Evolutionary conservation across 1,284 basidiomycete species (phyloP), one percentile per base, ranked within the genome.

Genomic region (Apiotrichum siamense): DNA sequence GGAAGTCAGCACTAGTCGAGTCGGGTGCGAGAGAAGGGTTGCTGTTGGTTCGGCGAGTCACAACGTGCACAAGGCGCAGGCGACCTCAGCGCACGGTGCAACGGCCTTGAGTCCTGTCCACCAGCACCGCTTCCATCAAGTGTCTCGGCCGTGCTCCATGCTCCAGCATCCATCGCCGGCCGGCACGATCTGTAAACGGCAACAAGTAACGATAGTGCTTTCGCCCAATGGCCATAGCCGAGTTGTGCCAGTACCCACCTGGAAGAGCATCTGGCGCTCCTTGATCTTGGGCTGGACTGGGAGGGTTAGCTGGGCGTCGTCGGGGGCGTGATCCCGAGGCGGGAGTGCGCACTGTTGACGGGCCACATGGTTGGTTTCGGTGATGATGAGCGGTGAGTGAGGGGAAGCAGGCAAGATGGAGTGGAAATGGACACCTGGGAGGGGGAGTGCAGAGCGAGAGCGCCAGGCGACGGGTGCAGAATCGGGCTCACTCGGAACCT

Each of bases 241-340:
- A 44, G 4, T 15, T 18, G 26, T 23, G 21, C 13, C 20, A 9
- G 31, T 23, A 67, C 69, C 33, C 50, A 73, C 72, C 66, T 74
- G 72, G 54, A 64, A 52, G 44, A 52, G 50, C 52, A 66, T 64
- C 60, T 74, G 72, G 66, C 67, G 70, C 56, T 65, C 66, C 55
- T 60, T 49, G 55, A 74, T 58, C 42, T 58, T 56, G 60, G 68
- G 68, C 45, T 58, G 56, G 49, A 54, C 67, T 69, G 53, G 11
- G 32, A 21, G 33, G 42, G 54, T 60, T n/a, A 61, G 60, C 48
- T 39, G 21, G 21, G 33, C 15, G 5, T 2, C 6, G 18, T n/a
- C 27, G 4, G 0, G 3, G 7, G n/a, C 4, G 11, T 5, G 23
- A 40, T 13, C 12, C n/a, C 7, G 9, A 11, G 20, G 15, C 12